Percentiles rank a stretch among this genome's conserved stretches.
These are phyloP conservation scores for Megacollybia marginata DNA, from an alignment of 768 basidiomycete species.

Conservation along the genomic window DNA sequence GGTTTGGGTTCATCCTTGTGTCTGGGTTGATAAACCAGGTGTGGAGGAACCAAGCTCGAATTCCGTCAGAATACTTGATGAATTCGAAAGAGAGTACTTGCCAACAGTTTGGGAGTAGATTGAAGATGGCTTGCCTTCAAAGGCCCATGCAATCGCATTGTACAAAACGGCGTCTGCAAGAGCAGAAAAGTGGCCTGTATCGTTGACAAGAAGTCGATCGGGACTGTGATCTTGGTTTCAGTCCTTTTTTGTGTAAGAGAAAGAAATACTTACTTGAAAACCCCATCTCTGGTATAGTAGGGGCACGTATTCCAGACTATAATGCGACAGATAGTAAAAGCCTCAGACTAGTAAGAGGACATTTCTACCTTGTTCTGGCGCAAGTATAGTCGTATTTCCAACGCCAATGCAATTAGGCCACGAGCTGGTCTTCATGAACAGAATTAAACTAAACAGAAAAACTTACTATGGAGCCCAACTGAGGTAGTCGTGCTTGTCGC, in stretches of 20 bases:
- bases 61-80: background rate
- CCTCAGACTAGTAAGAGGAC: conserved; percentile 2
- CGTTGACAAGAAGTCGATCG: conserved; percentile 48
- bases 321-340: background rate
- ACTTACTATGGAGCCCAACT: conserved; percentile 67
- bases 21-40: conserved; percentile 53
- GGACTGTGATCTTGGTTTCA: conserved; percentile 30
- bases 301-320: conserved; percentile 53
- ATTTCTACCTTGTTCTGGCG: conserved; percentile 39
- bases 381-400: conserved; percentile 49
- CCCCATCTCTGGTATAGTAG: conserved; percentile 31
- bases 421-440: conserved; percentile 26
- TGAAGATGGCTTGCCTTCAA: conserved; percentile 29
- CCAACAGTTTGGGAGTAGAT: conserved; percentile 36
- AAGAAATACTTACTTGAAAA: background rate
- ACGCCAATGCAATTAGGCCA: conserved; percentile 59
- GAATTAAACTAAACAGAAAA: background rate
- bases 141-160: conserved; percentile 48
- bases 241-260: too few relatives aligned
- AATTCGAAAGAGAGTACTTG: conserved; percentile 10
- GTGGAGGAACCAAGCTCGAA: conserved; percentile 34
- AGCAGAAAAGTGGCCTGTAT: conserved; percentile 46
- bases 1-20: conserved; percentile 59
- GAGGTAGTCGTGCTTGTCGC: conserved; percentile 56
- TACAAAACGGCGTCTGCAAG: conserved; percentile 56